These are phyloP conservation scores for Colletotrichum karsti DNA, from an alignment of 2,329 filamentous ascomycete species.

Conservation along the genomic window DNA sequence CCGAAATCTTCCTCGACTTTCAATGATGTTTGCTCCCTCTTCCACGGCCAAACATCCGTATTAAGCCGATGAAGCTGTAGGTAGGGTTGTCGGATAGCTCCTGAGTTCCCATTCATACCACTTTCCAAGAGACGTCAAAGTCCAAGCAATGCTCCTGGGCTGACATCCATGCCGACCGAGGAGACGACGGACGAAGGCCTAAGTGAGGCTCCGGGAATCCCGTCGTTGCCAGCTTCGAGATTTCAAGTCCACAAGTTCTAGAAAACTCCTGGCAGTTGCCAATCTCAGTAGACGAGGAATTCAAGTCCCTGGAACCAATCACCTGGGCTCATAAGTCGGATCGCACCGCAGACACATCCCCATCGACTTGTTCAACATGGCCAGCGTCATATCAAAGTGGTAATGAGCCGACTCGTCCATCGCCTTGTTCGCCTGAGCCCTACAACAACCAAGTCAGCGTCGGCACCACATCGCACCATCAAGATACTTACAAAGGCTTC, in stretches of 20 bases:
- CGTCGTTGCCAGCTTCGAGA: too few species aligned
- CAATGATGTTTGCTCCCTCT: neutral
- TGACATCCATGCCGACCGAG: too few species aligned
- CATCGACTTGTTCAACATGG: constrained; percentile 80
- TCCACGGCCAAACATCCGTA: neutral
- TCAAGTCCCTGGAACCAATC: neutral
- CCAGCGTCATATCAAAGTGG: constrained; percentile 75
- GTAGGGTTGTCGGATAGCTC: too few species aligned
- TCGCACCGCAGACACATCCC: constrained; percentile 66
- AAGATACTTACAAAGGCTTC: constrained; percentile 30
- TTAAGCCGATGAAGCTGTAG: neutral
- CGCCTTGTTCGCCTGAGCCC: constrained; percentile 15
- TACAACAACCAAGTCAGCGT: neutral
- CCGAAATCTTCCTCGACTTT: neutral
- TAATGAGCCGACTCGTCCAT: constrained; percentile 51
- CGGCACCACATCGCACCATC: neutral
- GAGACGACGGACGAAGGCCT: too few species aligned
- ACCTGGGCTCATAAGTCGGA: neutral
- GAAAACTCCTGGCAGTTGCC: neutral
- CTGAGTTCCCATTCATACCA: too few species aligned
- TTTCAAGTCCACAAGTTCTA: too few species aligned
- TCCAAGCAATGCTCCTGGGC: too few species aligned
- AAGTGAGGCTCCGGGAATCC: too few species aligned
- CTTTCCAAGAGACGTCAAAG: too few species aligned
- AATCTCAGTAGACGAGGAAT: neutral